Base-by-base conservation (phyloP, 2,329 filamentous ascomycete species). In the Colletotrichum higginsianum region DNA sequence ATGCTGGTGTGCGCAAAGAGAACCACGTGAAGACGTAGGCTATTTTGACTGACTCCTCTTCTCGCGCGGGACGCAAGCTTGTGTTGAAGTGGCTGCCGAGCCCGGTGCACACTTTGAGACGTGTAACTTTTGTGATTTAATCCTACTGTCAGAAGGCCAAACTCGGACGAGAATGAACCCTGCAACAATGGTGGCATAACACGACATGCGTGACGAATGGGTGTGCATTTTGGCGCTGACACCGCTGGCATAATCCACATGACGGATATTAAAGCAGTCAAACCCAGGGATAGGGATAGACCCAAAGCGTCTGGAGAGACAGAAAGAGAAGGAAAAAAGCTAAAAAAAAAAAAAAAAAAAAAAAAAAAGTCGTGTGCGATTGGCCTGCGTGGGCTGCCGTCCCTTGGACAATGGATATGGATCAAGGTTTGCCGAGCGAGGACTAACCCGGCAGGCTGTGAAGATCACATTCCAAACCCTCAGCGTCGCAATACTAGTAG, bases 401-500 rank as follows among this genome's bases (percentile, higher is more conserved):
- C 47, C 56, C 38, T 46, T 40, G 38, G 12, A 42, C 16, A 44
- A 21, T 8, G 58, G 44, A 9, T 30, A 16, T 46, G 23, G 50
- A 26, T 35, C 30, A 15, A 16, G 30, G 13, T 11, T 30, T 18
- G 53, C 15, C 12, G 21, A 68, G 30, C 65, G 60, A 60, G 65
- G 65, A 42, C 58, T n/a, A 68, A 68, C 42, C 46, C 58, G 9
- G 65, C 21, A 61, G 13, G 50, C 40, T 21, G 21, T 40, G 26
- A 50, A 55, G 46, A 63, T 64, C 40, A 38, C 35, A 47, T 46
- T 46, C 53, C 40, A 56, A 56, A 67, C 57, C 40, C 40, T 60
- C 66, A 60, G 21, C 46, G 69, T 72, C 55, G 53, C 65, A 63
- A 40, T 47, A 26, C 26, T 26, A 58, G 65, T 35, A 53, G 65